Conservation (phyloP, 2,329 filamentous ascomycete genomes). For the Alternaria alternata region DNA sequence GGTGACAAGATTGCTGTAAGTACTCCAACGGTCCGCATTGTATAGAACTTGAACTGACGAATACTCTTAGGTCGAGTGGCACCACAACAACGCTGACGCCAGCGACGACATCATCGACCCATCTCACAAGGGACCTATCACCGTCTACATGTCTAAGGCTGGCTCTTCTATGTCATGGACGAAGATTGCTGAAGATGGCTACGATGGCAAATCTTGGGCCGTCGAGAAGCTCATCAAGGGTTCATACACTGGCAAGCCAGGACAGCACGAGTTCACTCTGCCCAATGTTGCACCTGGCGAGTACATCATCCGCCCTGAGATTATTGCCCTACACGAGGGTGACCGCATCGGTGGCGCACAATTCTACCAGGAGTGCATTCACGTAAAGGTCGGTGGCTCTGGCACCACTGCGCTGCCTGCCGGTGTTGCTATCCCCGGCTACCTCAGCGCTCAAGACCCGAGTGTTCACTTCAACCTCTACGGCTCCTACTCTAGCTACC, state of each 20-base stretch:
- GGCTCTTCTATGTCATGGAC: constrained; percentile 58
- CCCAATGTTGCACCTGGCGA: constrained; percentile 52
- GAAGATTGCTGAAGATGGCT: constrained; percentile 54
- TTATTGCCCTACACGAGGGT: constrained; percentile 56
- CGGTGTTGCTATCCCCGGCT: constrained; percentile 57
- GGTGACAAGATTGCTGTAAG: constrained; percentile 55
- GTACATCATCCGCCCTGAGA: constrained; percentile 56
- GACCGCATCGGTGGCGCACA: constrained; percentile 50
- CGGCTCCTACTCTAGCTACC: constrained; percentile 46
- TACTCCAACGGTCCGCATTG: neutral
- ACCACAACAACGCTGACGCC: constrained; percentile 56
- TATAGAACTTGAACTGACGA: constrained; percentile 5
- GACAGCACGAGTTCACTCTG: constrained; percentile 53
- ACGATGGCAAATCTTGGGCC: constrained; percentile 48
- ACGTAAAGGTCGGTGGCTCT: constrained; percentile 50
- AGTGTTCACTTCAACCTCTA: constrained; percentile 57
- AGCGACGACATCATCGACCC: constrained; percentile 61
- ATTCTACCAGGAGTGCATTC: constrained; percentile 56
- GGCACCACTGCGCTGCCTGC: constrained; percentile 46
- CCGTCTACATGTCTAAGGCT: constrained; percentile 60
- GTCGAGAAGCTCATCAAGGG: constrained; percentile 49
- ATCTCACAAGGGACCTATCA: constrained; percentile 62
- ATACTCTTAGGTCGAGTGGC: constrained; percentile 55
- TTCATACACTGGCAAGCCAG: constrained; percentile 44
- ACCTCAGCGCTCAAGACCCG: constrained; percentile 50